Evolutionary conservation across 495 filamentous ascomycete species (phyloP), one percentile per base, ranked within the genome.

Genomic region (Penicillium ucsense): DNA sequence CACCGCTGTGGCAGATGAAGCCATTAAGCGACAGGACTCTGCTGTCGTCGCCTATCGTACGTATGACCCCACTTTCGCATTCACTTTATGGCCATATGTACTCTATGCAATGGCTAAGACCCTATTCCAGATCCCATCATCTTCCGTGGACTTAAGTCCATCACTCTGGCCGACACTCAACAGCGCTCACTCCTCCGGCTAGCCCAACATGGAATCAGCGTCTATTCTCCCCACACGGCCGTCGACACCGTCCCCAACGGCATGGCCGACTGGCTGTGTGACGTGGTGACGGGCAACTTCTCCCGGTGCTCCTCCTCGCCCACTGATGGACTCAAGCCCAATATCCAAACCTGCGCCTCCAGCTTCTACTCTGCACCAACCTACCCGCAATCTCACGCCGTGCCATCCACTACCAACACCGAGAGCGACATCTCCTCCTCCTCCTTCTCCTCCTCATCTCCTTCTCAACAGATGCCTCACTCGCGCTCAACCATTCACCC

Each of bases 161-260:
- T 98, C 60, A 95, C 86, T 33, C 76, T 90, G 12, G 75, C 75
- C 49, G 84, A 98, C 64, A 72, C 87, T 8, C 92, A 95, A 57
- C 94, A 97, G 67, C 78, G 82, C 48, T 84, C 83, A 27, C 77
- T 97, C 41, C 74, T 98, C 5, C 79, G 84, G 41, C 75, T 98
- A 3, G 84, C 83, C n/a, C 83, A 85, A 36, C 80, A 86, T 68
- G 90, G 94, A 11, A 90, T 96, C 53, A 90, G 88, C 55, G 89
- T 97, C 49, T 98, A 98, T 70, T 88, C 83, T 44, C 92, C 92
- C 0, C 92, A 98, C 60, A 97, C 91, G 1, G 90, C 92, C 3
- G 79, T 96, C 44, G 92, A 98, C 68, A 88, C 89, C 29, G 86
- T 86, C 0, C 81, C 83, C 5, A 85, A 83, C 10, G 92, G 92